Evolutionary conservation across 495 filamentous ascomycete genomes (phyloP), one percentile per base, ranked within the genome.

Genomic region (Pyronema domesticum): DNA sequence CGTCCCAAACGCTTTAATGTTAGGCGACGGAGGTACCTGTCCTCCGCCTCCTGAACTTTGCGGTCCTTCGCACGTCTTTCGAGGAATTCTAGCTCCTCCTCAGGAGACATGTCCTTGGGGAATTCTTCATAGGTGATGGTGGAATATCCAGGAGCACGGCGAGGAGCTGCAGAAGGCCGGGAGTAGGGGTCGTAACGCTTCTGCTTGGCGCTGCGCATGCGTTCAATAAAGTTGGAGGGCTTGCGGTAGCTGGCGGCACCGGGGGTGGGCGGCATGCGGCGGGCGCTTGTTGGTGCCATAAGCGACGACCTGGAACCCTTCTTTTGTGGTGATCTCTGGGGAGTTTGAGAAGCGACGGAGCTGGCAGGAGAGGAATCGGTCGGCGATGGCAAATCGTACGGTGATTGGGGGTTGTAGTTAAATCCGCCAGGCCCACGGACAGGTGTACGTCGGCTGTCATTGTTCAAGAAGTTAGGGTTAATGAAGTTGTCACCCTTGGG

Each of bases 161-260:
- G 7, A 39, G 33, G 49, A 33, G 51, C 30, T 6, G 37, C 8
- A 13, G 37, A 44, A 23, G 49, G 34, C 9, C 51, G 35, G 8
- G 9, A 46, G 15, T 64, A 64, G 18, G 61, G 61, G 36, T 60
- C 55, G 30, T 60, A 64, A 13, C 61, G 61, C 6, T 57, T 51
- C 4, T 53, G 44, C 37, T 54, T 63, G 3, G 54, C 55, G 4
- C 56, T 55, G 13, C 56, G 51, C 61, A 64, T 64, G 17, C 61
- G 61, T 15, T 59, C 60, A 35, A 64, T 64, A 11, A 64, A 64
- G 34, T 64, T 64, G 14, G 59, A 57, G 14, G 59, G 59, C 39
- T 51, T 53, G 14, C 61, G 57, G 13, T 46, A 54, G 34, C 54
- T 60, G 6, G 9, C 10, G 6, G 13, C 7, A 15, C 7, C 33